These are phyloP conservation scores for Exophiala viscosa DNA, from an alignment of 2,329 filamentous ascomycete species.

Conservation along the genomic window DNA sequence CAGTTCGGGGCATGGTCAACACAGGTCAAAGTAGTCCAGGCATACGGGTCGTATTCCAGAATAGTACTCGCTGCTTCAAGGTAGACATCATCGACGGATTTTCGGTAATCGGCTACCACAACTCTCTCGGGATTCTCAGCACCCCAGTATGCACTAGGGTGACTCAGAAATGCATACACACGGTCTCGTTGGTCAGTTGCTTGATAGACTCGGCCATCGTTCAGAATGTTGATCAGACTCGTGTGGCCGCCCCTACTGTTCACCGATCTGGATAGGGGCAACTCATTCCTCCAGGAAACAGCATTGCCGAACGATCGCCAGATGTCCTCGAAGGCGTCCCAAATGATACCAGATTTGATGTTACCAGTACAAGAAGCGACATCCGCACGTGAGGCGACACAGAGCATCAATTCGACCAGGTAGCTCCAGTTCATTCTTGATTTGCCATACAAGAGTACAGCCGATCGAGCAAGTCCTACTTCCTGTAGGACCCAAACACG, in stretches of 20 bases:
- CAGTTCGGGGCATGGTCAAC: conserved; percentile 4
- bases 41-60: conserved; percentile 5
- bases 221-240: conserved; percentile 12
- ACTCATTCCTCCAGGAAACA: conserved; percentile 9
- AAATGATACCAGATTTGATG: conserved; percentile 7
- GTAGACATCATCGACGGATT: conserved; percentile 14
- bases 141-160: conserved; percentile 10
- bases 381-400: conserved; percentile 1
- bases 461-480: conserved; percentile 8
- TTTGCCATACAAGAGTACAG: conserved; percentile 7
- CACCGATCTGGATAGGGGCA: conserved; percentile 1
- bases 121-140: not conserved
- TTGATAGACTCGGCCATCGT: conserved; percentile 1
- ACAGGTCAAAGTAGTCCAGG: conserved; percentile 5
- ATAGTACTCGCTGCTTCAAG: not conserved
- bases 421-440: conserved; percentile 7
- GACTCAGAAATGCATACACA: conserved; percentile 19
- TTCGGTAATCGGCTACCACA: conserved; percentile 14
- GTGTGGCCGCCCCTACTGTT: not conserved
- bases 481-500: conserved; percentile 20
- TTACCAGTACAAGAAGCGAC: not conserved
- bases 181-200: conserved; percentile 14
- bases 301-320: conserved; percentile 3
- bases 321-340: conserved; percentile 5
- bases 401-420: conserved; percentile 10